These are phyloP conservation scores for Neurospora sp. DNA, from an alignment of 495 filamentous ascomycete genomes.

Conservation along the genomic window DNA sequence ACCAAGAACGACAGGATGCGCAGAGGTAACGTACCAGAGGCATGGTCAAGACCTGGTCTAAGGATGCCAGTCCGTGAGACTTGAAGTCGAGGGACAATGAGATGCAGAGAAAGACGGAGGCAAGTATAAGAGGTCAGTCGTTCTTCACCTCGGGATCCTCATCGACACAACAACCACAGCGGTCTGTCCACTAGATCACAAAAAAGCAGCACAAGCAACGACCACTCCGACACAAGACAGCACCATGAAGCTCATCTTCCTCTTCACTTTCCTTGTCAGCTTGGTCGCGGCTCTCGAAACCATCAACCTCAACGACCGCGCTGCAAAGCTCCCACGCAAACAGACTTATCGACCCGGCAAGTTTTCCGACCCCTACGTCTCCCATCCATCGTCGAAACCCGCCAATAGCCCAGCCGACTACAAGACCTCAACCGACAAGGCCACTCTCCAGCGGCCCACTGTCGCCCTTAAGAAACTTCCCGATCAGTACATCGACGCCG, in stretches of 20 bases:
- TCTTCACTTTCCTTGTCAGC: slow-evolving; percentile 22
- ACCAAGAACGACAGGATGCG: not conserved
- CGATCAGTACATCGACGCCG: slow-evolving; percentile 5
- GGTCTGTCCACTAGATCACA: not conserved
- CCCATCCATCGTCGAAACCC: slow-evolving; percentile 8
- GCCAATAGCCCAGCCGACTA: slow-evolving; percentile 13
- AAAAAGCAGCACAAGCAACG: not conserved
- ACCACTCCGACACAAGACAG: not conserved
- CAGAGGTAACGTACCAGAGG: not conserved
- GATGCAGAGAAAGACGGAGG: not conserved
- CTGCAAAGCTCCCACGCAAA: slow-evolving; percentile 7
- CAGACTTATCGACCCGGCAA: slow-evolving; percentile 5
- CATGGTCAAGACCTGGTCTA: not conserved
- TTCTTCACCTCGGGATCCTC: not conserved
- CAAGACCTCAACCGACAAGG: slow-evolving; percentile 10
- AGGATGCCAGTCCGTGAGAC: not conserved
- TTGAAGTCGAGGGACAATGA: not conserved
- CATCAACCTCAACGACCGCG: slow-evolving; percentile 7
- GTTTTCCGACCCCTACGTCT: not conserved
- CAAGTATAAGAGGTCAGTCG: slow-evolving; percentile 9
- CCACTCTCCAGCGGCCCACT: slow-evolving; percentile 14
- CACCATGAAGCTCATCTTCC: slow-evolving; percentile 26
- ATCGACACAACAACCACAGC: not conserved
- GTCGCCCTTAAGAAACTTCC: slow-evolving; percentile 19
- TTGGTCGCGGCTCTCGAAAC: slow-evolving; percentile 16